Evolutionary conservation across 2,329 filamentous ascomycete genomes (phyloP), one percentile per base, ranked within the genome.

Genomic region (Stagonosporopsis cucurbitacearum): DNA sequence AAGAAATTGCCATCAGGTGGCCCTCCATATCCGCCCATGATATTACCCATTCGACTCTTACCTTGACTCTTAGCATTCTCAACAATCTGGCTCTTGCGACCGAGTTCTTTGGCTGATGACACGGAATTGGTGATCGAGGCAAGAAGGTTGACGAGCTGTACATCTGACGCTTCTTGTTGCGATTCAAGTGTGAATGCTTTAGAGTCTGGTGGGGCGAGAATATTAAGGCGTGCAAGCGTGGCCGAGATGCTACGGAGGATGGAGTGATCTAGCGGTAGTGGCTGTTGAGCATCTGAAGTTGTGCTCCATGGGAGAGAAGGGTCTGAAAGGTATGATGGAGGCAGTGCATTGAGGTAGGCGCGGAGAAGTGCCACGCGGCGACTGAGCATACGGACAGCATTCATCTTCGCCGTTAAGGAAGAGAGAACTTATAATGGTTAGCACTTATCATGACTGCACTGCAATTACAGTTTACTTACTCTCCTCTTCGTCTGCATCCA

Each of bases 301-400:
- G 68, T 65, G 52, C 59, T 67, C 26, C 72, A 39, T n/a, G 72
- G 67, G 6, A 75, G 71, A 22, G 70, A 68, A 36, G 80, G 63
- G 43, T 82, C 81, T 6, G 81, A 83, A 32, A 87, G 78, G 67
- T 87, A 87, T 20, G 86, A 87, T 7, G 85, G 81, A 1, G 90
- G 89, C 2, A 95, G 83, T 13, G 83, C 84, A 60, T 88, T 81
- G 42, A 99, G 86, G 72, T 97, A 98, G 73, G 82, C 53, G 59
- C 85, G 76, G 69, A 86, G 72, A 70, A 86, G 78, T 64, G 80
- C 68, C 61, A 84, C 70, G 75, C 83, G 71, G 73, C 82, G 60
- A 74, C 94, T 88, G 25, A 99, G 86, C 87, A 96, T 97, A 78
- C 92, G 94, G 70, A 97, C 89, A 23, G 95, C 93, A 75, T 97